These are phyloP conservation scores for Melanomma pulvis-pyrius DNA, from an alignment of 495 filamentous ascomycete species.

Conservation along the genomic window DNA sequence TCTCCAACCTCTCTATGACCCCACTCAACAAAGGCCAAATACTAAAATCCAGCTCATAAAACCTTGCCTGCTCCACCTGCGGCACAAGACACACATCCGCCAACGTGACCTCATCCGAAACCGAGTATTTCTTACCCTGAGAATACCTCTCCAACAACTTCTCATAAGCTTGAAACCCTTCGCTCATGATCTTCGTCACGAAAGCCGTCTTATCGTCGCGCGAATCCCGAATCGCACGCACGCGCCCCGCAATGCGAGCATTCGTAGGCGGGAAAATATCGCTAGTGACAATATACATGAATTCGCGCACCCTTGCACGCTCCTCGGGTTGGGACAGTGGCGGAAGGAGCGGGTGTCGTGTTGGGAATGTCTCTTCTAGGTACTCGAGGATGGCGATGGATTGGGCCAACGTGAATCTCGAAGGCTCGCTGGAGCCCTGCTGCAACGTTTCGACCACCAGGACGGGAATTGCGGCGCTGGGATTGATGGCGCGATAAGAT, in stretches of 20 bases:
- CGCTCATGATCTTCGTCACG: not conserved
- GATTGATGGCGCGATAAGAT: constrained; percentile 49
- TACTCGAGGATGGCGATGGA: constrained; percentile 59
- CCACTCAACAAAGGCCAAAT: constrained; percentile 47
- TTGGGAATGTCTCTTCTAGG: constrained; percentile 53
- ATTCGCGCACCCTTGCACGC: constrained; percentile 50
- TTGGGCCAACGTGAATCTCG: constrained; percentile 51
- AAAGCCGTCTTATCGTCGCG: not conserved
- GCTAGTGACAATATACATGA: constrained; percentile 52
- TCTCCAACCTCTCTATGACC: constrained; percentile 41
- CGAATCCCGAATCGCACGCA: constrained; percentile 44
- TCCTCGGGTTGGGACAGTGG: constrained; percentile 31
- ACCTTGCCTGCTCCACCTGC: constrained; percentile 55
- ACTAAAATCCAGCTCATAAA: constrained; percentile 52
- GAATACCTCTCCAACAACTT: constrained; percentile 39
- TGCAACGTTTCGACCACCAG: constrained; percentile 42
- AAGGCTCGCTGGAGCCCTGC: not conserved
- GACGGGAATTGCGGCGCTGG: constrained; percentile 53
- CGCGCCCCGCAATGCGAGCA: constrained; percentile 50
- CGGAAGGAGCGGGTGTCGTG: constrained; percentile 44
- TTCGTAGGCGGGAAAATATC: constrained; percentile 58
- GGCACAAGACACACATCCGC: constrained; percentile 59
- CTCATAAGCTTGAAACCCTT: constrained; percentile 55
- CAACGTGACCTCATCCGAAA: constrained; percentile 55
- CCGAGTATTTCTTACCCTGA: constrained; percentile 48